Evolutionary conservation across 495 filamentous ascomycete species (phyloP).

Genomic region (Hypoxylon intermedium): DNA sequence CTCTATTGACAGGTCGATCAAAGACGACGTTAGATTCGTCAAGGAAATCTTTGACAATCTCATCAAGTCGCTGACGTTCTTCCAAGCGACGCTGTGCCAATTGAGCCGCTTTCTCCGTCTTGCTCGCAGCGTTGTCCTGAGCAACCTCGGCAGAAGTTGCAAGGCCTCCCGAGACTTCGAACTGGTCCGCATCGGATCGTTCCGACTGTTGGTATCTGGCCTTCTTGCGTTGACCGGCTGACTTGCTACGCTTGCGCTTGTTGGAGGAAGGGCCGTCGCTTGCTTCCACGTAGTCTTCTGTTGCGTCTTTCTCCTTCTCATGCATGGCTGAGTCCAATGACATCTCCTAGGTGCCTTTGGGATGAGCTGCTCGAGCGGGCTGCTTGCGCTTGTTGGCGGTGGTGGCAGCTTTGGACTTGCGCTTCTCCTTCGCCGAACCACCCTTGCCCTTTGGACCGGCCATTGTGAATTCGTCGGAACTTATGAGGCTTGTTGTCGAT

Average conservation of each 20-base stretch:
- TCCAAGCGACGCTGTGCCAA: no score
- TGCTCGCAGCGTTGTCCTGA: no score
- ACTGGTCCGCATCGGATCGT: no score
- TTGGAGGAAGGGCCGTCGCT: not conserved
- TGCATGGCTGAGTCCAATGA: constrained; percentile 5
- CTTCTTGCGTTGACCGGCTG: no score
- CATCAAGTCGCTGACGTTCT: constrained; percentile 7
- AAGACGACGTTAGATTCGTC: constrained; percentile 7
- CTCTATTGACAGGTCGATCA: not conserved
- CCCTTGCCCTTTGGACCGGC: no score
- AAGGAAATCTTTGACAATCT: constrained; percentile 15
- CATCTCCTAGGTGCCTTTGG: constrained; percentile 28
- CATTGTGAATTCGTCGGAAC: no score
- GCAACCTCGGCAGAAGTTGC: not conserved
- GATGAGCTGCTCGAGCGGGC: not conserved
- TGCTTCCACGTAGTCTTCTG: not conserved
- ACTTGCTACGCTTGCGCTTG: no score
- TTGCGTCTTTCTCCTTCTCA: not conserved
- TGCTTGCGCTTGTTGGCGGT: not conserved
- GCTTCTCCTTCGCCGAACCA: not conserved
- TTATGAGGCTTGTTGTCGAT: no score
- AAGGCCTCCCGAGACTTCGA: no score
- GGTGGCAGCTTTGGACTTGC: not conserved
- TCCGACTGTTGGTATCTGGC: no score
- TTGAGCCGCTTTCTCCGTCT: no score